phyloP scores from a whole-genome alignment of 768 basidiomycete species.

The Hericium coralloides region DNA sequence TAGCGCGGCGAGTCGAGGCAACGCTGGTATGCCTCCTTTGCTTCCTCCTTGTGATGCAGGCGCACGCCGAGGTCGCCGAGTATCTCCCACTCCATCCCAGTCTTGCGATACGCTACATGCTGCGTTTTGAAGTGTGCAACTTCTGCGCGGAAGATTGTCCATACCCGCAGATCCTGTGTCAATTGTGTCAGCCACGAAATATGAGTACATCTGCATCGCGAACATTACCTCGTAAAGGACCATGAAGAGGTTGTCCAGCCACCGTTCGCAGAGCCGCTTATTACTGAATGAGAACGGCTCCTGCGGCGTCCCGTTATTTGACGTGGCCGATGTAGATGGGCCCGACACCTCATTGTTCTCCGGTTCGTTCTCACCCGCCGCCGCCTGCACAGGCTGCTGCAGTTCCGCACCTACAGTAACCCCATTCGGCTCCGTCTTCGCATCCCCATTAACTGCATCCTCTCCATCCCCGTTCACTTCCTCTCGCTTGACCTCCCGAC shows the following conservation, averaged over 20 bases:
- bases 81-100: slow-evolving; percentile 96
- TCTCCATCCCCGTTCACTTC: slow-evolving; percentile 33
- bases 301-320: slow-evolving; percentile 19
- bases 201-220: neutral
- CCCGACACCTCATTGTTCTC: slow-evolving; percentile 17
- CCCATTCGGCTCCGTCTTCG: slow-evolving; percentile 27
- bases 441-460: slow-evolving; percentile 28
- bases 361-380: slow-evolving; percentile 22
- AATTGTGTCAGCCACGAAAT: neutral
- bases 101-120: slow-evolving; percentile 96
- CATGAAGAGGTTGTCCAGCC: slow-evolving; percentile 98
- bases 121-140: slow-evolving; percentile 99
- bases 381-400: slow-evolving; percentile 37
- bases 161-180: slow-evolving; percentile 85
- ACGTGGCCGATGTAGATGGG: neutral
- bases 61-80: slow-evolving; percentile 88
- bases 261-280: slow-evolving; percentile 93
- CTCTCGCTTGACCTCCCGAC: slow-evolving; percentile 37
- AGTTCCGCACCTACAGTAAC: slow-evolving; percentile 20
- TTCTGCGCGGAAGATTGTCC: slow-evolving; percentile 98
- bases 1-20: slow-evolving; percentile 84
- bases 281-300: slow-evolving; percentile 89
- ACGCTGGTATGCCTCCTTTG: slow-evolving; percentile 95
- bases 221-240: slow-evolving; percentile 82
- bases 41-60: slow-evolving; percentile 97